A percentile compares a stretch with the other conserved stretches of the same genome.
These are phyloP conservation scores for Leccinum disarticulatum DNA, from an alignment of 768 basidiomycete species.

Conservation along the genomic window DNA sequence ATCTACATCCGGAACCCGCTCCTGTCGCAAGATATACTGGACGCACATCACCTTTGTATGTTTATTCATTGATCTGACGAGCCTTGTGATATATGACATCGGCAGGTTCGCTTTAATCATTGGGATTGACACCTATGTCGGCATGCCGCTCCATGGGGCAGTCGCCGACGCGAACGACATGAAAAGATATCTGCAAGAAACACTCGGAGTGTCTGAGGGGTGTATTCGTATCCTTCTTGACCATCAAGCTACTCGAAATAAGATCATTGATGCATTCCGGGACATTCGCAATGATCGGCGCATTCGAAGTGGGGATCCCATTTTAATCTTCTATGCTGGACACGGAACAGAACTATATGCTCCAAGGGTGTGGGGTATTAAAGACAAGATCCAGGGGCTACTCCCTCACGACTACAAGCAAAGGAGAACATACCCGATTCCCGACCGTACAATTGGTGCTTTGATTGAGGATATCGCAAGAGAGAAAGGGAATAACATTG, in stretches of 20 bases:
- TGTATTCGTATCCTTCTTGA: constrained; percentile 41
- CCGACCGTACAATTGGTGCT: constrained; percentile 42
- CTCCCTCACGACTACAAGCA: constrained; percentile 35
- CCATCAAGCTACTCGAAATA: constrained; percentile 35
- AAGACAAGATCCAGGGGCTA: constrained; percentile 27
- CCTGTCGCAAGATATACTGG: neutral
- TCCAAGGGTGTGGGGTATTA: constrained; percentile 25
- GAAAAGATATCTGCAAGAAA: constrained; percentile 31
- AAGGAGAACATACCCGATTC: constrained; percentile 33
- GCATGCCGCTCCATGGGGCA: constrained; percentile 35
- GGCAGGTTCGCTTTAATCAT: constrained; percentile 40
- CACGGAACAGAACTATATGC: constrained; percentile 38
- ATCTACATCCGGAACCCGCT: neutral
- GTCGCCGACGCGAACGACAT: constrained; percentile 41
- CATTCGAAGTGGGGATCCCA: constrained; percentile 31
- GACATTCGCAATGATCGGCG: constrained; percentile 26
- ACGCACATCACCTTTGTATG: neutral
- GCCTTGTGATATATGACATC: too few species aligned
- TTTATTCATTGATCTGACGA: neutral
- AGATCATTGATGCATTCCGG: constrained; percentile 31
- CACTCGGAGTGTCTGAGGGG: constrained; percentile 30
- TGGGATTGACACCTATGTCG: constrained; percentile 41
- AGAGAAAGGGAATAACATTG: constrained; percentile 44
- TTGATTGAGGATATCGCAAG: constrained; percentile 39
- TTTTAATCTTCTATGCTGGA: constrained; percentile 46